These are phyloP conservation scores for Clarireedia homoeocarpa DNA, from an alignment of 2,329 filamentous ascomycete species.

Conservation along the genomic window DNA sequence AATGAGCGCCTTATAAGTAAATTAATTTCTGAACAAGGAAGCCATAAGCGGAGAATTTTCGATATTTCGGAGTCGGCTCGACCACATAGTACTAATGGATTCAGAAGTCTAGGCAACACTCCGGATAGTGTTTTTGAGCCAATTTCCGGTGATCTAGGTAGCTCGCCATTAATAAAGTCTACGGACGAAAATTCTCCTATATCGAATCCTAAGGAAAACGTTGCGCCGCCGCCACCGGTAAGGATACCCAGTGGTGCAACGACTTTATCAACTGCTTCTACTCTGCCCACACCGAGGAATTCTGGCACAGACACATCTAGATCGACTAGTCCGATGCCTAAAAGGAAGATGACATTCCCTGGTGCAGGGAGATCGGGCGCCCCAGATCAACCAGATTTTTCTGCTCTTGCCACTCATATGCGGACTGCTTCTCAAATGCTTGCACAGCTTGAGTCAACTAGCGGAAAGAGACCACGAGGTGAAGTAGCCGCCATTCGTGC, in stretches of 20 bases:
- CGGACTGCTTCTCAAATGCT: constrained; percentile 81
- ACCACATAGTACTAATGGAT: constrained; percentile 31
- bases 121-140: constrained; percentile 76
- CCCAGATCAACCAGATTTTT: constrained; percentile 70
- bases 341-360: constrained; percentile 54
- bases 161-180: constrained; percentile 59
- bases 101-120: constrained; percentile 31
- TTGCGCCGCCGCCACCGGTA: constrained; percentile 34
- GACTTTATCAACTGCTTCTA: constrained; percentile 51
- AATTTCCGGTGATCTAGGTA: constrained; percentile 69
- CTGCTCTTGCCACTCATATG: constrained; percentile 79
- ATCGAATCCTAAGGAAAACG: constrained; percentile 24
- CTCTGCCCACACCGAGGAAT: constrained; percentile 57
- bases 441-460: constrained; percentile 72
- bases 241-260: constrained; percentile 55
- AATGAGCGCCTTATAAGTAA: constrained; percentile 58
- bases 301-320: constrained; percentile 62
- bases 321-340: constrained; percentile 56
- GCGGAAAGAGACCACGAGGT: constrained; percentile 68
- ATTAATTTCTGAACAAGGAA: constrained; percentile 49
- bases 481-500: constrained; percentile 79
- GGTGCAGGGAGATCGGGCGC: constrained; percentile 43
- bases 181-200: constrained; percentile 32
- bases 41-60: constrained; percentile 51
- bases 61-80: constrained; percentile 61